Base-by-base conservation (phyloP, 2,329 filamentous ascomycete species). In the Exophiala oligosperma region DNA sequence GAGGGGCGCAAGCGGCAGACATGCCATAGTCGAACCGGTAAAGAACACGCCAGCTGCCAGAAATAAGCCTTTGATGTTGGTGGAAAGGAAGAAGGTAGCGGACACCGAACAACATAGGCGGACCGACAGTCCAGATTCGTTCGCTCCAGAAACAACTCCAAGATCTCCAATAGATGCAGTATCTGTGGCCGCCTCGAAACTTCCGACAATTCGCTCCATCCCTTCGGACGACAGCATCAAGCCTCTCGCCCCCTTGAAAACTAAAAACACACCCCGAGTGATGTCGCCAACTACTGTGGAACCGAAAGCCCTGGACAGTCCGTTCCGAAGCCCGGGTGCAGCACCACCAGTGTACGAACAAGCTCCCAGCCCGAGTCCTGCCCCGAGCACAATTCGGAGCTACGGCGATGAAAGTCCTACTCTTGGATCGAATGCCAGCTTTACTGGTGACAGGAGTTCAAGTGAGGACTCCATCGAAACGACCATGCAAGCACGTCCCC, bases 1-100 rank as follows among this genome's bases (percentile, higher is more conserved):
- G 89, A 87, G 86, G 66, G 89, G 89, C 17, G 84, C 85, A 38
- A 91, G 86, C 69, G 89, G 89, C 28, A 83, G 89, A 63, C 80
- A 81, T 43, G 77, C 82, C 37, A 78, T 90, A 56, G 81, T 89
- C 35, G 80, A 81, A 46, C 85, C 88, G 2, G 81, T 90, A 38
- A 81, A 78, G 67, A 87, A 90, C 68, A 83, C 84, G 37, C 76
- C 75, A 43, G 74, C 77, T 58, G 81, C 81, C 14, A 76, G 75
- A 63, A 59, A 52, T 54, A 64, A 54, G 46, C 65, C 63, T 52
- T 52, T 64, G 64, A 67, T 60, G 68, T 64, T 70, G 68, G 64
- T 56, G 62, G 43, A 64, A 67, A 54, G 64, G 65, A 58, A 66
- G 54, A 60, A 48, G 28, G 44, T 50, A 17, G 23, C 52, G 50